Conservation (phyloP, 2,329 filamentous ascomycete genomes). For the Colletotrichum cereale region DNA sequence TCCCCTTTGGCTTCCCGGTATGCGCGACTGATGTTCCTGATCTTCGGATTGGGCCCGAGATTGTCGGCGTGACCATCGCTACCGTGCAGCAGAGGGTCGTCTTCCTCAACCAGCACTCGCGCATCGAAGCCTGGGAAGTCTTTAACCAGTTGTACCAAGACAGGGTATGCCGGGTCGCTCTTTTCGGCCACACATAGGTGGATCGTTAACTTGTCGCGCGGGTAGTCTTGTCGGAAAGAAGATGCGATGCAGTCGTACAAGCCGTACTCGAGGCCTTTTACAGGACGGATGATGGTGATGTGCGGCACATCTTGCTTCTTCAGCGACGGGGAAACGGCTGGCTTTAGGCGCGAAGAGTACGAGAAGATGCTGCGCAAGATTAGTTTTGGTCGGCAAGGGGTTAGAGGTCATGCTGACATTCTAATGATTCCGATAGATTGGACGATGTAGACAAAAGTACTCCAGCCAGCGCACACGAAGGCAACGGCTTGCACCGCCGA, state of each 20-base stretch:
- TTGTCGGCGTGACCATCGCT: conserved; percentile 62
- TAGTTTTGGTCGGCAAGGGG: neutral
- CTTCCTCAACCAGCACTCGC: conserved; percentile 81
- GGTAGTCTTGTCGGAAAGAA: conserved; percentile 86
- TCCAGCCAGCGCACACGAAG: conserved; percentile 65
- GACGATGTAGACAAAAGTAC: conserved; percentile 63
- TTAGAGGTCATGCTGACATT: conserved; percentile 57
- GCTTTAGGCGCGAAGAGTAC: conserved; percentile 63
- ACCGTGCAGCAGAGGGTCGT: conserved; percentile 78
- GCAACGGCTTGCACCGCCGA: conserved; percentile 55
- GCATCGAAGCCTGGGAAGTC: conserved; percentile 82
- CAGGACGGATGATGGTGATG: conserved; percentile 91
- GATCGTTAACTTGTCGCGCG: conserved; percentile 79
- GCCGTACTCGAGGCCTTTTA: conserved; percentile 90
- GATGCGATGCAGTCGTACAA: conserved; percentile 94
- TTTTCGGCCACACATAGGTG: conserved; percentile 84
- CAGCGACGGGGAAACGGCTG: conserved; percentile 64
- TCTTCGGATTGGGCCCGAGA: conserved; percentile 97
- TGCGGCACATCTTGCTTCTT: conserved; percentile 73
- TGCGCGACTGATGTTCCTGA: conserved; percentile 93
- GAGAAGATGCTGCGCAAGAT: conserved; percentile 59
- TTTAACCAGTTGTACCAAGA: conserved; percentile 76
- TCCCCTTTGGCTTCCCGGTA: conserved; percentile 91
- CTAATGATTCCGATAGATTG: conserved; percentile 68
- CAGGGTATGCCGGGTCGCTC: conserved; percentile 80